Base-by-base conservation (phyloP, 306 rosid genomes). In the Vicia faba region DNA sequence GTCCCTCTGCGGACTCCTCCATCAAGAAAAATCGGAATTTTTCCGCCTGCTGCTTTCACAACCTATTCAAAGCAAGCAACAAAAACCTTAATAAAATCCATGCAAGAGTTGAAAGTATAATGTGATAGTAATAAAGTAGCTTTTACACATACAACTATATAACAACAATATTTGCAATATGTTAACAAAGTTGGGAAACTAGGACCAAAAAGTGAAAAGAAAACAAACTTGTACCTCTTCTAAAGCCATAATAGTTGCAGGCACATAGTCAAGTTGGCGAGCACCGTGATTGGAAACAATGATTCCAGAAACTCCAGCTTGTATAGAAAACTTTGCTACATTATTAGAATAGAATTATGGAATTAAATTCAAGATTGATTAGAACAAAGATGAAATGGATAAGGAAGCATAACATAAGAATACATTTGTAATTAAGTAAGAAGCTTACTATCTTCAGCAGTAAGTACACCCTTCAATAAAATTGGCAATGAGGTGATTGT, bases 251-350 rank as follows among this genome's bases (percentile, higher is more conserved):
- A 91, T 91, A 19, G 96, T 86, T 23, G 97, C 86, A 54, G 91
- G 92, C n/a, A 84, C 91, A 76, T 71, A 90, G 77, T 93, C 95
- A 49, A 93, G 96, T 77, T 93, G 99, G 68, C 99, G 99, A 79
- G 97, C 99, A 61, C 97, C 92, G 0, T 91, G 97, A 72, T 91
- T 91, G 41, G 96, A 91, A 59, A 91, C 92, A 35, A 91, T 83
- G 39, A 91, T 69, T 69, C 97, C 96, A 19, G 96, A 88, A 55
- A 80, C 97, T 70, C 97, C 91, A 64, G 76, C 78, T 72, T 84
- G 81, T 46, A 84, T 4, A 13, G 97, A 83, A 45, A 88, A 51
- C 85, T 84, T 87, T 14, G 96, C 96, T 91, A 79, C 86, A 72
- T 51, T 35, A 41, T 43, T 20, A 11, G 16, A 39, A 70, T 43